Conservation (phyloP, 148 eudicot genomes). For the Tetragonia tetragonoides region DNA sequence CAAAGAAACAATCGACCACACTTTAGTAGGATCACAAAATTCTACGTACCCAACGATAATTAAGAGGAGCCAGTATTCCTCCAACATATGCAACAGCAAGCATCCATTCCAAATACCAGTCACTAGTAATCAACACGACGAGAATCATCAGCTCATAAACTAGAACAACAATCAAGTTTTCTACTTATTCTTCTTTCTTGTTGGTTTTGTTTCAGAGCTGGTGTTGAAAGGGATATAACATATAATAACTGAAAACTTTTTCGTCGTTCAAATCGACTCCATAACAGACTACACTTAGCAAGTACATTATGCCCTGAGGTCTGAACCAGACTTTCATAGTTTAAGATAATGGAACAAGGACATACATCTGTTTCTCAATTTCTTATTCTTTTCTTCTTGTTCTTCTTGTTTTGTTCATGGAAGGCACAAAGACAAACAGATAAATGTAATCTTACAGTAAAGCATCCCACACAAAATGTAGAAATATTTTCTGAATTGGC, state of each 20-base stretch:
- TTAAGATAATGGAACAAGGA: not conserved
- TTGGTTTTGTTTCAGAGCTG: not conserved
- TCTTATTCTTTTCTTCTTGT: too few relatives aligned
- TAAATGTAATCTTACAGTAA: not conserved
- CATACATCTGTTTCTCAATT: too few relatives aligned
- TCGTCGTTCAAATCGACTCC: not conserved
- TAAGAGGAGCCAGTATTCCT: slow-evolving; percentile 85
- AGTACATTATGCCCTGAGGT: not conserved
- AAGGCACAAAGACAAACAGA: too few relatives aligned
- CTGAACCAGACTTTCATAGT: not conserved
- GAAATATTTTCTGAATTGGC: not conserved
- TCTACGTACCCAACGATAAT: slow-evolving; percentile 80
- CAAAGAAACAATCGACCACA: not conserved
- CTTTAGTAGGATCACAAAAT: not conserved
- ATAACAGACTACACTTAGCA: not conserved
- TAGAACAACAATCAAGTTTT: not conserved
- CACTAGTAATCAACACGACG: slow-evolving; percentile 39
- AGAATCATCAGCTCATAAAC: slow-evolving; percentile 5
- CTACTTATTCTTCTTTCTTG: not conserved
- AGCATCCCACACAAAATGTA: not conserved
- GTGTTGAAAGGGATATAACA: not conserved
- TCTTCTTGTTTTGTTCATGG: too few relatives aligned
- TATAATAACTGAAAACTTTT: not conserved
- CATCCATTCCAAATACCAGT: slow-evolving; percentile 81
- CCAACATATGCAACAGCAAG: slow-evolving; percentile 84